phyloP scores from a whole-genome alignment of 225 moss, liverwort and hornwort species.

The Neckera pumila region DNA sequence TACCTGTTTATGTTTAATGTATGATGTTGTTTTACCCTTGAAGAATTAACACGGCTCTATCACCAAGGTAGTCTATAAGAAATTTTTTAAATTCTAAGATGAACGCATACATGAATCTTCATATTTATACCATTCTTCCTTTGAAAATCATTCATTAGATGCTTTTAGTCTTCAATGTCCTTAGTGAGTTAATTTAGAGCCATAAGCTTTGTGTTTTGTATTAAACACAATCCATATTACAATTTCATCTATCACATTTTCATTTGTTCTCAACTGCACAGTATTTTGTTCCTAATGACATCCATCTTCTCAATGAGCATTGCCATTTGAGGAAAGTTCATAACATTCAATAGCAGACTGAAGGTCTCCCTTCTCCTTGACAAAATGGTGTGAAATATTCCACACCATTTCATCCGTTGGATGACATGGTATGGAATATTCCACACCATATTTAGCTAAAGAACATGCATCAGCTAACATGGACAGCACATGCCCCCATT shows the following conservation, averaged over 20 bases:
- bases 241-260: not conserved
- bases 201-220: not conserved
- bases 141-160: not conserved
- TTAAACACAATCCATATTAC: not conserved
- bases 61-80: not conserved
- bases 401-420: no score
- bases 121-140: fast-evolving
- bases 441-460: no score
- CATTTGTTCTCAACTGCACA: not conserved
- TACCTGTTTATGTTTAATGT: no score
- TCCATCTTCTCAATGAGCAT: not conserved
- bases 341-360: no score
- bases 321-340: not conserved
- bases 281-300: not conserved
- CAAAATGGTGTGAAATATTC: no score
- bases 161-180: not conserved
- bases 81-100: not conserved
- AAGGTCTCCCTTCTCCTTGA: no score
- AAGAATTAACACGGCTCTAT: no score
- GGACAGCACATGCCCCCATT: no score
- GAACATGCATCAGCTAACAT: no score
- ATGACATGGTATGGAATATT: no score
- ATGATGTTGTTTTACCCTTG: no score
- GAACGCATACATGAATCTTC: not conserved
- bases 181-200: not conserved